Evolutionary conservation across 225 moss, liverwort and hornwort genomes (phyloP).

Genomic region (Pleurozium schreberi): DNA sequence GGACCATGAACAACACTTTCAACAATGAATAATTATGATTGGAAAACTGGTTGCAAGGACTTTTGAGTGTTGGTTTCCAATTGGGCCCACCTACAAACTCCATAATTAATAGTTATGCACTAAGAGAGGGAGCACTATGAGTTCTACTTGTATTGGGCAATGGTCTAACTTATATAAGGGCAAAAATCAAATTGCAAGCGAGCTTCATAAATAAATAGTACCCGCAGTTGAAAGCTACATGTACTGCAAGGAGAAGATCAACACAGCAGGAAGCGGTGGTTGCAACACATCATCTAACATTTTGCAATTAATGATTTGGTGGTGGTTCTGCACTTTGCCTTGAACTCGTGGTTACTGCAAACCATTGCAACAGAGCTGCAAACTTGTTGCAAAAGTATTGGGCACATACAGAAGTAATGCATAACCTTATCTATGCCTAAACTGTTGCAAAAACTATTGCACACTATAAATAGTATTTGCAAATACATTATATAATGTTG

Average conservation of each 20-base stretch:
- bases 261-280: background rate
- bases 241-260: too few relatives aligned
- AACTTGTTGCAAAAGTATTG: background rate
- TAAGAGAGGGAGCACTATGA: too few relatives aligned
- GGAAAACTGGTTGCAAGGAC: background rate
- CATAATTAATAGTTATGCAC: too few relatives aligned
- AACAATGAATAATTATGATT: background rate
- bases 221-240: too few relatives aligned
- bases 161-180: too few relatives aligned
- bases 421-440: background rate
- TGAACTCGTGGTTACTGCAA: background rate
- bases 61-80: too few relatives aligned
- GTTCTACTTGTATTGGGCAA: too few relatives aligned
- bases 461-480: background rate
- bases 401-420: background rate
- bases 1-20: background rate
- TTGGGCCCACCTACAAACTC: too few relatives aligned
- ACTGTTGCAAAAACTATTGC: background rate
- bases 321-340: background rate
- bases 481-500: background rate
- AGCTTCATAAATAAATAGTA: too few relatives aligned
- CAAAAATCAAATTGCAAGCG: too few relatives aligned
- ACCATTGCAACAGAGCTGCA: background rate
- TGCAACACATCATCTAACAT: background rate
- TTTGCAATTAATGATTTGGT: background rate